phyloP scores from a whole-genome alignment of 129 eudicot genomes.

The Silybum marianum region DNA sequence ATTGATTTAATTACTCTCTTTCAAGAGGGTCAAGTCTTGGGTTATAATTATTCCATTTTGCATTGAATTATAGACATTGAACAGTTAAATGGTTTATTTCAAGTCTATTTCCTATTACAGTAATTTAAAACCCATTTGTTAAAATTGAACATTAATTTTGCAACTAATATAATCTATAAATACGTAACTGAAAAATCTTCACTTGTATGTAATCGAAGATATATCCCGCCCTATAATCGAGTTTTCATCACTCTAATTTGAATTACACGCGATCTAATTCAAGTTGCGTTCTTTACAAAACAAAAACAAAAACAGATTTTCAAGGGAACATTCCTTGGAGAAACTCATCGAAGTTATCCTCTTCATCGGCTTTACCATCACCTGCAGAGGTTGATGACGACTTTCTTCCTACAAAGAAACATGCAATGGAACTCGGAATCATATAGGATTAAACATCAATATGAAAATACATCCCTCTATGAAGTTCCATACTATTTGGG shows the following conservation, averaged over 20 bases:
- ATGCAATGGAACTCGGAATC: background rate
- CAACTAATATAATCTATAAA: too few relatives aligned
- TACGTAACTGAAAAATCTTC: background rate
- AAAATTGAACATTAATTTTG: too few relatives aligned
- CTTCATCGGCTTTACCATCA: constrained; percentile 39
- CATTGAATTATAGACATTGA: too few relatives aligned
- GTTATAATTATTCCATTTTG: too few relatives aligned
- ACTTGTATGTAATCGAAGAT: background rate
- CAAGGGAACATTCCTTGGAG: constrained; percentile 87
- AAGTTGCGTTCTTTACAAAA: background rate
- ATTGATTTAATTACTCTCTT: too few relatives aligned
- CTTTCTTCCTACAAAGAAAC: constrained; percentile 48
- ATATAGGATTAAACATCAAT: background rate
- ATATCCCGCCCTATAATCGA: background rate
- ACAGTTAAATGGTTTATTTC: too few relatives aligned
- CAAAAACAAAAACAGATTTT: background rate
- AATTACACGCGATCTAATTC: background rate
- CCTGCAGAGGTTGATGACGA: constrained; percentile 39
- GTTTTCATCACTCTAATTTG: background rate
- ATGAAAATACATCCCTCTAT: background rate
- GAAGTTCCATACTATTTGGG: background rate
- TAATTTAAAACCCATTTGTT: too few relatives aligned
- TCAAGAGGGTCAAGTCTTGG: too few relatives aligned
- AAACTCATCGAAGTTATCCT: constrained; percentile 72
- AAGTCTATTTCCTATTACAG: too few relatives aligned